Evolutionary conservation across 208 protist species (phyloP), one percentile per base, ranked within the genome.

Genomic region (Polymyxa betae): DNA sequence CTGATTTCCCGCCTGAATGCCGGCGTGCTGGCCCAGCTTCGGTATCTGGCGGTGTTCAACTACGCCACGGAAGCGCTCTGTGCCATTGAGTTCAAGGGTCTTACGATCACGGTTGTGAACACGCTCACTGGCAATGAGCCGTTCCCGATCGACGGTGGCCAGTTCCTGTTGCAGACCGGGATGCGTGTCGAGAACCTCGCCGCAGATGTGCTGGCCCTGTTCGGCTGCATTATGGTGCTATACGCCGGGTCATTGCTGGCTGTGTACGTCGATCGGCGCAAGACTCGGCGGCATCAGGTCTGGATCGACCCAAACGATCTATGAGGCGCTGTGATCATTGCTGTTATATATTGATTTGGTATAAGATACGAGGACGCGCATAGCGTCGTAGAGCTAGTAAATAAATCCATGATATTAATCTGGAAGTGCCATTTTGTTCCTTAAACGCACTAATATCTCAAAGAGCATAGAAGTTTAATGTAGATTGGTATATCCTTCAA

Each of bases 91-190:
- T 82, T 82, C 40, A n/a, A 82, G 5, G 72, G 72, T 35, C 16
- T 82, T 5, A 5, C 10, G 72, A 82, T 82, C 72, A 43, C 40
- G 12, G 72, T 45, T 82, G 72, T 20, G 5, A 82, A 60, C 49
- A 24, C 72, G n/a, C 35, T 82, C 16, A 82, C 5, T 20, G 54
- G 29, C 54, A 29, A 66, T 66, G 54, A 16, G 54, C 16, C n/a
- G n/a, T n/a, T n/a, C n/a, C n/a, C n/a, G n/a, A 60, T 60, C 49
- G 72, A 82, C n/a, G 72, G 72, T 43, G 72, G 35, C 72, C 16
- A 35, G 72, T 82, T 82, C n/a, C 72, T 82, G n/a, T 20, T n/a
- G 72, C 5, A 5, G 72, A 82, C 72, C 16, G 72, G 72, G 5
- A 82, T 82, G 72, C 5, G n/a, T n/a, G 72, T 82, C n/a, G 5